These are phyloP conservation scores for Mycena galopus DNA, from an alignment of 768 basidiomycete genomes.

Conservation along the genomic window DNA sequence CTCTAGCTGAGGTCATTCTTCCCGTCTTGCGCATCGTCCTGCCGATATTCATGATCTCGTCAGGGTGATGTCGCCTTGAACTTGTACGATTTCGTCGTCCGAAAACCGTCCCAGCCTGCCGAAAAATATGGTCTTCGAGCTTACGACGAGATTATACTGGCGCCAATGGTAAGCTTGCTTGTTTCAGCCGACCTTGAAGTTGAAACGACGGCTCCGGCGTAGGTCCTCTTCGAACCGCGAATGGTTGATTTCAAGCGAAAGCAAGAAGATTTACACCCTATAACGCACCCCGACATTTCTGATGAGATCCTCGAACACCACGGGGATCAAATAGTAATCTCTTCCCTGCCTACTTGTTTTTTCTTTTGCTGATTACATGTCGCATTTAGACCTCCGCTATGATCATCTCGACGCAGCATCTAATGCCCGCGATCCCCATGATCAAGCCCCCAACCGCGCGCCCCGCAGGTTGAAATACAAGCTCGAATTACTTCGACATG, in stretches of 20 bases:
- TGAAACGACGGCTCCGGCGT: constrained; percentile 10
- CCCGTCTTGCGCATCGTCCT: constrained; percentile 1
- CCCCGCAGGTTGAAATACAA: neutral
- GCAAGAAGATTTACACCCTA: constrained; percentile 60
- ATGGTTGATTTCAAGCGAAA: constrained; percentile 92
- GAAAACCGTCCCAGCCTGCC: constrained; percentile 79
- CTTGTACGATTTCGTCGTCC: constrained; percentile 90
- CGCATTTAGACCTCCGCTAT: constrained; percentile 85
- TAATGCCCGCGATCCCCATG: constrained; percentile 57
- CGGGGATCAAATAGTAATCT: constrained; percentile 63
- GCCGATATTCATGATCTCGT: constrained; percentile 9
- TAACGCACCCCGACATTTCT: constrained; percentile 72
- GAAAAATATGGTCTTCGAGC: constrained; percentile 91
- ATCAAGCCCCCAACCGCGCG: constrained; percentile 36
- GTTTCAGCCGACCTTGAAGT: neutral
- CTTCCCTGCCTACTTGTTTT: constrained; percentile 11
- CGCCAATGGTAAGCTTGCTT: constrained; percentile 81
- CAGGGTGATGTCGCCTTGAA: constrained; percentile 93
- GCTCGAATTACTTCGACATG: neutral
- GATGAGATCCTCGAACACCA: constrained; percentile 80
- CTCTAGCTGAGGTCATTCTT: constrained; percentile 83
- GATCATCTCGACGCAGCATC: constrained; percentile 90
- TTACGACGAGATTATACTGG: constrained; percentile 95
- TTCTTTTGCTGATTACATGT: neutral
- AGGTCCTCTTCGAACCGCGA: constrained; percentile 85